These are phyloP conservation scores for Rostrohypoxylon terebratum DNA, from an alignment of 495 filamentous ascomycete genomes.

Conservation along the genomic window DNA sequence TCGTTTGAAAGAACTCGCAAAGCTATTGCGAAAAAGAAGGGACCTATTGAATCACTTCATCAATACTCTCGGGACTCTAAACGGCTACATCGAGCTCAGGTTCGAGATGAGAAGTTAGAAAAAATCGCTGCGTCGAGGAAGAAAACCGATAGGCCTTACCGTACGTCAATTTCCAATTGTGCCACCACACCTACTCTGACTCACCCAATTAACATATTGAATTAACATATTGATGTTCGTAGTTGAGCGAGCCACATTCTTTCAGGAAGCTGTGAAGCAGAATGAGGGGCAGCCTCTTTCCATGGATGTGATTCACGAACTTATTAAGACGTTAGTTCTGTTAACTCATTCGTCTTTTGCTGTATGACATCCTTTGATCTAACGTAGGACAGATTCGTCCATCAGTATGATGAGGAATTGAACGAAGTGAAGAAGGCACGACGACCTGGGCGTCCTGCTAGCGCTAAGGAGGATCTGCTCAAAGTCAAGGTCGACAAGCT, in stretches of 20 bases:
- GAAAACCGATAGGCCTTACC: conserved; percentile 74
- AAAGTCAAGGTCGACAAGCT: conserved; percentile 76
- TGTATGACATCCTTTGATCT: neutral
- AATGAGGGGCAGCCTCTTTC: conserved; percentile 67
- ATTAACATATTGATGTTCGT: conserved; percentile 18
- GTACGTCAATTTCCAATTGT: conserved; percentile 57
- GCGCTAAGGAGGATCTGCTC: conserved; percentile 79
- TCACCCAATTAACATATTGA: conserved; percentile 21
- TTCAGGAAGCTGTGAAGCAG: conserved; percentile 70
- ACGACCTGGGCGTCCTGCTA: conserved; percentile 83
- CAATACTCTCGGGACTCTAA: conserved; percentile 84
- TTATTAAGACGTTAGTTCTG: conserved; percentile 70
- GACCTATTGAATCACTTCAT: conserved; percentile 75
- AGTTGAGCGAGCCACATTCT: conserved; percentile 81
- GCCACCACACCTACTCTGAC: conserved; percentile 6
- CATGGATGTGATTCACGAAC: conserved; percentile 66
- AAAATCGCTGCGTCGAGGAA: conserved; percentile 69
- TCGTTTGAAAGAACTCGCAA: conserved; percentile 83
- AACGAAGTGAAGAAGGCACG: conserved; percentile 77
- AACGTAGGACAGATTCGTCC: conserved; percentile 70
- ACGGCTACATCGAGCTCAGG: conserved; percentile 76
- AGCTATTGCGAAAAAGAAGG: conserved; percentile 82
- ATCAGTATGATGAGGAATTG: conserved; percentile 81
- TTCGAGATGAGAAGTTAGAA: conserved; percentile 80
- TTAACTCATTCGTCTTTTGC: neutral